These are phyloP conservation scores for Logfia minima DNA, from an alignment of 129 eudicot species.

Conservation along the genomic window DNA sequence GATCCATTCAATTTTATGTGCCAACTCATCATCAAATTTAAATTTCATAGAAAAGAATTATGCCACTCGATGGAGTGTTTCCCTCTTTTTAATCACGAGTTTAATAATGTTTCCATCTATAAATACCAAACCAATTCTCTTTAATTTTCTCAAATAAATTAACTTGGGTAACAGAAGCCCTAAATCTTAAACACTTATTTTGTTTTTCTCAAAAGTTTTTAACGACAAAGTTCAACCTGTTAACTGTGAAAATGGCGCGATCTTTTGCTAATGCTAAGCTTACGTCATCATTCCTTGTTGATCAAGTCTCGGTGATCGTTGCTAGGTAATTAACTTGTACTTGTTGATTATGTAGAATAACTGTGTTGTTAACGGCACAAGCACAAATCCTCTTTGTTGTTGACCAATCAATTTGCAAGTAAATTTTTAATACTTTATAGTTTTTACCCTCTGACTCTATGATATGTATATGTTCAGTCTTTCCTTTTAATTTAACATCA, in stretches of 20 bases:
- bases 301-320: constrained; percentile 32
- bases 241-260: constrained; percentile 42
- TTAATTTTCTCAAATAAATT: not conserved
- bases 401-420: no score
- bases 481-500: no score
- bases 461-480: no score
- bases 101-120: constrained; percentile 12
- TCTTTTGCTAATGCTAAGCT: constrained; percentile 55
- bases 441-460: no score
- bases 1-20: constrained; percentile 13
- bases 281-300: constrained; percentile 42
- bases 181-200: not conserved
- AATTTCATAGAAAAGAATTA: not conserved
- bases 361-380: not conserved
- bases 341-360: not conserved
- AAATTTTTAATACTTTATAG: no score
- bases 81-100: not conserved
- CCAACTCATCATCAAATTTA: not conserved
- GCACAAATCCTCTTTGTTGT: not conserved
- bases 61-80: not conserved
- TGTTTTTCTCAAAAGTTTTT: not conserved
- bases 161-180: not conserved
- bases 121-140: constrained; percentile 2
- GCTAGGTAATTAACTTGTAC: constrained; percentile 24
- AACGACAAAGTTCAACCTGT: not conserved